Evolutionary conservation across 768 basidiomycete species (phyloP), one percentile per base, ranked within the genome.

Genomic region (Rhodosporidiobolus odoratus): DNA sequence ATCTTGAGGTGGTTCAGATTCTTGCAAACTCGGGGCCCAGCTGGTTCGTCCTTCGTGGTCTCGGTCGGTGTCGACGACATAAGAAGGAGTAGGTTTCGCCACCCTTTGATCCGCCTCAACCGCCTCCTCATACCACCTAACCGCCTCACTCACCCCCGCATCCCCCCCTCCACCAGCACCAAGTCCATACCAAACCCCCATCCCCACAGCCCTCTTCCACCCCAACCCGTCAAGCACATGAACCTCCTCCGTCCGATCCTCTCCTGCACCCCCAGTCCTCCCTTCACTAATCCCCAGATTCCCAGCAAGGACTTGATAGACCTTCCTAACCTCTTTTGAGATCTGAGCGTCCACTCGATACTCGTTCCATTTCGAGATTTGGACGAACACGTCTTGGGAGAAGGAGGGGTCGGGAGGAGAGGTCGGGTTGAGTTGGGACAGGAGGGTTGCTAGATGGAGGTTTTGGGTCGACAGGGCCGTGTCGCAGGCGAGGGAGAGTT

Each of bases 171-270:
- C 61, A 4, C 15, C 34, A 10, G 21, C 9, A 16, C 35, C 45
- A 10, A 87, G 84, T 1, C 86, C 87, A 78, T 88, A 97, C 96
- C 96, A 99, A 40, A 98, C 81, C 70, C 88, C 88, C 53, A 97
- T 81, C 4, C 91, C 96, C 77, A 98, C 90, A 1, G 88, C 88
- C 27, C 92, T 86, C 79, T 92, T 94, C 96, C 96, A 99, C 78
- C 96, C 94, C 62, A 97, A 80, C 0, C 86, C 89, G 62, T 87
- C 82, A 25, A 86, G 82, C 8, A 96, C 82, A 65, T 85, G 81
- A 35, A 91, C 77, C 65, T 88, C 86, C 15, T 76, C 59, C 59
- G 71, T 68, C 12, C 71, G 83, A 56, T 84, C 85, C 72, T 83
- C 82, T 75, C 25, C 48, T 84, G 25, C 85, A 35, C 82, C 82